These are phyloP conservation scores for Drechslerella stenobrocha DNA, from an alignment of 2,329 filamentous ascomycete species.

Conservation along the genomic window DNA sequence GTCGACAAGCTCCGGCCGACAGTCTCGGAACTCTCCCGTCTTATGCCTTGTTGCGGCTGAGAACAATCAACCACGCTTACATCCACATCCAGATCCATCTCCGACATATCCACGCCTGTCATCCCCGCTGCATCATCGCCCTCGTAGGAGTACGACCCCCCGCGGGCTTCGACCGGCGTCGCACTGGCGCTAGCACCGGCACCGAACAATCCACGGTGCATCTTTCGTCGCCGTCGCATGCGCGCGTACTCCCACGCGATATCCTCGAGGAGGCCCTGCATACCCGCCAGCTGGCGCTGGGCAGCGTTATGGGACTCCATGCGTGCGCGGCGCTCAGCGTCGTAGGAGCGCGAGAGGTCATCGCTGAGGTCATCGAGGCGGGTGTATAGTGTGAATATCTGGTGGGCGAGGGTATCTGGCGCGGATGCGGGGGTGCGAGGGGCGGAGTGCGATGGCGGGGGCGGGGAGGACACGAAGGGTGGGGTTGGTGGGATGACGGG, in stretches of 20 bases:
- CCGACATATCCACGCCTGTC: too few relatives aligned
- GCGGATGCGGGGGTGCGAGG: background rate
- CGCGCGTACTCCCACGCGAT: slow-evolving; percentile 19
- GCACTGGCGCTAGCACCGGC: background rate
- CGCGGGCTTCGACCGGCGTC: too few relatives aligned
- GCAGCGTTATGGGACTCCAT: slow-evolving; percentile 19
- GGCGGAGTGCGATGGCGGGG: background rate
- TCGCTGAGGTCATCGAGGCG: slow-evolving; percentile 23
- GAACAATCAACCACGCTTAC: too few relatives aligned
- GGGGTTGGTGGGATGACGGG: slow-evolving; percentile 2
- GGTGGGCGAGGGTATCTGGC: background rate
- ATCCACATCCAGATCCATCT: too few relatives aligned
- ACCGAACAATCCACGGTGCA: slow-evolving; percentile 23
- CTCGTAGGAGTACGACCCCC: too few relatives aligned
- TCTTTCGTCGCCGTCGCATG: slow-evolving; percentile 8
- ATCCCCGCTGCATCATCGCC: too few relatives aligned
- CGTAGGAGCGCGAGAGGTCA: slow-evolving; percentile 10
- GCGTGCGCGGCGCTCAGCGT: slow-evolving; percentile 24
- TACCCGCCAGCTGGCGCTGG: slow-evolving; percentile 14
- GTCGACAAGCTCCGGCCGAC: too few relatives aligned
- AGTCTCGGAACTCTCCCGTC: too few relatives aligned
- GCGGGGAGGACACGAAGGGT: background rate
- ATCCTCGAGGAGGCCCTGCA: slow-evolving; percentile 13
- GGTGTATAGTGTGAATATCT: slow-evolving; percentile 18
- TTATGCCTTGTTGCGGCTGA: too few relatives aligned